Conservation (phyloP, 805 yeast genomes). For the Nematodospora valgi region DNA sequence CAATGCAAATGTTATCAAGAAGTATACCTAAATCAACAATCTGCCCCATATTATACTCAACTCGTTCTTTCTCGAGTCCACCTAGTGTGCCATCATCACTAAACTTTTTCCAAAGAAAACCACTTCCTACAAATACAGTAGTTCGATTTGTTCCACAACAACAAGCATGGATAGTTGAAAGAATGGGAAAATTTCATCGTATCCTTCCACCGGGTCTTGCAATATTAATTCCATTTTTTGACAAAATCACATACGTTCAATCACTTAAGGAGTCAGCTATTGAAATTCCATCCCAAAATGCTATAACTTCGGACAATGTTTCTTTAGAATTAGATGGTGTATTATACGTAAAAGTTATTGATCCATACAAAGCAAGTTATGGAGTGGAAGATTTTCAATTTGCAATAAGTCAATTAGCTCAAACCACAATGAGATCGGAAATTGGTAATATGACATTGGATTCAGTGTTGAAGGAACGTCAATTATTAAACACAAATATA, state of each 20-base stretch:
- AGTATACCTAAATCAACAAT: background rate
- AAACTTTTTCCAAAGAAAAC: slow-evolving; percentile 58
- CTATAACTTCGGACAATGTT: slow-evolving; percentile 84
- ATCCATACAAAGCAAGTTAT: slow-evolving; percentile 81
- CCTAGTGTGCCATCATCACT: slow-evolving; percentile 15
- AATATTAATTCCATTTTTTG: slow-evolving; percentile 66
- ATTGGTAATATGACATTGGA: slow-evolving; percentile 81
- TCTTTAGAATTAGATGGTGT: slow-evolving; percentile 84
- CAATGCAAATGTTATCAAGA: slow-evolving; percentile 5
- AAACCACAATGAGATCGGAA: slow-evolving; percentile 87
- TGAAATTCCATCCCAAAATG: slow-evolving; percentile 79
- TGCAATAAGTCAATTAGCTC: slow-evolving; percentile 82
- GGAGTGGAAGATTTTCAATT: slow-evolving; percentile 88
- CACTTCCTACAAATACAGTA: slow-evolving; percentile 71
- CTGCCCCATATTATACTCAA: too few relatives aligned
- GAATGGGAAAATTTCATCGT: slow-evolving; percentile 81
- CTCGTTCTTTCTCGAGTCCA: background rate
- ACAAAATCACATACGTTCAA: slow-evolving; percentile 77
- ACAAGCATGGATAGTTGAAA: slow-evolving; percentile 85
- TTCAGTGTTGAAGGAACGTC: slow-evolving; percentile 74
- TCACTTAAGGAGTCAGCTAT: slow-evolving; percentile 80
- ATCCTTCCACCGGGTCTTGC: slow-evolving; percentile 75
- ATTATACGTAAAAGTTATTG: slow-evolving; percentile 69
- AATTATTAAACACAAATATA: slow-evolving; percentile 65
- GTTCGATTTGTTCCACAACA: slow-evolving; percentile 84